Base-by-base conservation (phyloP, 257 asterid genomes). In the Euphrasia confusa region DNA sequence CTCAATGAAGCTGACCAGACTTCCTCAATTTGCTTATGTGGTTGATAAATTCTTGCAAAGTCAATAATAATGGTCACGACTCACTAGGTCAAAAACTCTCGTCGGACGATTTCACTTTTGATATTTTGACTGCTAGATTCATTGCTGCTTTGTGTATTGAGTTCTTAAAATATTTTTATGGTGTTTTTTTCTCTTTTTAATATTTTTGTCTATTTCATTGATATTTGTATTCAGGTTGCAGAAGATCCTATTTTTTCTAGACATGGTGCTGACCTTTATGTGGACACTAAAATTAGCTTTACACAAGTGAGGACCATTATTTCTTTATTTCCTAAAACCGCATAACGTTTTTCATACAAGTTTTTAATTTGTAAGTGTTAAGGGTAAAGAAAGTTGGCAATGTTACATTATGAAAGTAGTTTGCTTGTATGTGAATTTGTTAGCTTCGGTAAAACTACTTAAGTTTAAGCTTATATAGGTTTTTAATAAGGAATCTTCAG, bases 251-350 rank as follows among this genome's bases (percentile, higher is more conserved):
- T 79, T 47, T 92, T 89, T 83, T 74, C 82, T 44, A 79, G 97
- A 77, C 81, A 83, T 66, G 98, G 97, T 68, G 83, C 90, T 70
- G 97, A 89, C 71, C 67, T 92, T 62, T 89, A 84, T 84, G 95
- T 92, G 66, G 90, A 89, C 67, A 70, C 74, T 72, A 60, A 72
- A 78, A 86, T 92, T 63, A 81, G 83, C 77, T 86, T 92, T 67
- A 84, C 95, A 61, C 85, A 84, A 77, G 98, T 92, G 72, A 82
- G 95, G 59, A 71, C 68, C 65, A n/a, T 45, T 61, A 54, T 71
- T 62, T 50, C 49, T 35, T 47, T 65, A 10, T 33, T 44, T 40
- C 55, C 63, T 48, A 15, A 42, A 17, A 32, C 37, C 5, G 35
- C 18, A 13, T 28, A 9, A 15, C 1, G 11, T 27, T 42, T 42